Base-by-base conservation (phyloP, 768 basidiomycete species). In the Termitomyces sp. region DNA sequence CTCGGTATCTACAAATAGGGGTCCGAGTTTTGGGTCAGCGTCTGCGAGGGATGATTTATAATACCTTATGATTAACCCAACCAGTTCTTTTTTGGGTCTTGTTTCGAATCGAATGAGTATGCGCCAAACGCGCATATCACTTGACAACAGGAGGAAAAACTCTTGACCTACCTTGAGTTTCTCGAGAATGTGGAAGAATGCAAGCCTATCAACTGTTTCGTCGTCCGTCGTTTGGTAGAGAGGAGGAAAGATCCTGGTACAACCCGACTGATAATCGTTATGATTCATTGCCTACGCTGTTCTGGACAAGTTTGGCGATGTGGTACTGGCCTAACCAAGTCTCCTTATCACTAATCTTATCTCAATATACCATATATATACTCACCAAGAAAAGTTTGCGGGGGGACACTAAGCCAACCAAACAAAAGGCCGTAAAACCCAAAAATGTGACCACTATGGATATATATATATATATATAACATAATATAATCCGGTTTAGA, bases 1-100 rank as follows among this genome's bases (percentile, higher is more conserved):
- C 81, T 80, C 18, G 85, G 82, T n/a, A 95, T 83, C 93, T 95
- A 45, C 6, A 6, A 38, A 35, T 55, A 36, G 20, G 45, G 28
- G 45, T 47, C 26, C 41, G 28, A 48, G 13, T 11, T 18, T 45
- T 13, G 41, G 38, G 32, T 33, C 20, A 16, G 47, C 43, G 36
- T 36, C n/a, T 30, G 18, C 35, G 22, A 45, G 24, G n/a, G 22
- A 28, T 32, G 14, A 11, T 26, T 10, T 2, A 33, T 46, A 3
- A 57, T 62, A 91, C 90, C 45, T 88, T 81, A 65, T 93, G 81
- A 63, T 95, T 80, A 33, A 94, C 81, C 96, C 95, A 99, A 60
- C 96, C 96, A 0, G 94, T 97, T 9, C 96, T 82, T 70, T 94
- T 96, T 67, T 98, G 94, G 0, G 90, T 95, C 94, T 97, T 57